phyloP scores from a whole-genome alignment of 75 land plant genomes.

The Gnetum montanum region DNA sequence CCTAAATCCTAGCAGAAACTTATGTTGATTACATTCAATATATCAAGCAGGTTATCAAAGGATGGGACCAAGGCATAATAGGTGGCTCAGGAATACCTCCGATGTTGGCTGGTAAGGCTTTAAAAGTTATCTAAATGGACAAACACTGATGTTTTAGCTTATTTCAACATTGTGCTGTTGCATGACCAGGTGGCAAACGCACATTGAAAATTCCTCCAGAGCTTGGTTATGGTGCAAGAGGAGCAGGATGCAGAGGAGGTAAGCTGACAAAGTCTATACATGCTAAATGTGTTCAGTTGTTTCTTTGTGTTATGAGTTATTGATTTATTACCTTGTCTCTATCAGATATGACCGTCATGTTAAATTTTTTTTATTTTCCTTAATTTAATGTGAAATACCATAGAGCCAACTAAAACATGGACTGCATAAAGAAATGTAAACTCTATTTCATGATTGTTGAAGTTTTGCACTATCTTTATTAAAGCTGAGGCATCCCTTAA shows the following conservation, averaged over 20 bases:
- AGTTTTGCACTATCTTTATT: too few relatives aligned
- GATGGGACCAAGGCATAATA: slow-evolving; percentile 92
- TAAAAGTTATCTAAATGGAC: background rate
- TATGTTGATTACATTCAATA: background rate
- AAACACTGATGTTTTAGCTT: too few relatives aligned
- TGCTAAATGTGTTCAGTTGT: background rate
- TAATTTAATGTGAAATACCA: too few relatives aligned
- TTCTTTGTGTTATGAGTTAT: background rate
- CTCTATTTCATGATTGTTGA: too few relatives aligned
- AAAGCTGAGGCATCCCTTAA: too few relatives aligned
- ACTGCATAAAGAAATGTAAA: too few relatives aligned
- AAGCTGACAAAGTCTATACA: background rate
- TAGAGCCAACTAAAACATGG: too few relatives aligned
- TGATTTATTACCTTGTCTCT: too few relatives aligned
- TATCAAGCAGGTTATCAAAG: slow-evolving; percentile 68
- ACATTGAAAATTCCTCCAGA: slow-evolving; percentile 74
- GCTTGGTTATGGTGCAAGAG: slow-evolving; percentile 77
- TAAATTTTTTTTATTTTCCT: too few relatives aligned
- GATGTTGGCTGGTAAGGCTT: slow-evolving; percentile 70
- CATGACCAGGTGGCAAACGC: slow-evolving; percentile 69
- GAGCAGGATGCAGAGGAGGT: slow-evolving; percentile 93
- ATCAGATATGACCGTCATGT: too few relatives aligned
- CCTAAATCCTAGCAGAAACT: too few relatives aligned
- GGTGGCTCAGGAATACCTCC: slow-evolving; percentile 84
- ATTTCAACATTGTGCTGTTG: slow-evolving; percentile 2